These are phyloP conservation scores for Dichotomocladium elegans DNA, from an alignment of 371 early-diverging fungal genomes.

Conservation along the genomic window DNA sequence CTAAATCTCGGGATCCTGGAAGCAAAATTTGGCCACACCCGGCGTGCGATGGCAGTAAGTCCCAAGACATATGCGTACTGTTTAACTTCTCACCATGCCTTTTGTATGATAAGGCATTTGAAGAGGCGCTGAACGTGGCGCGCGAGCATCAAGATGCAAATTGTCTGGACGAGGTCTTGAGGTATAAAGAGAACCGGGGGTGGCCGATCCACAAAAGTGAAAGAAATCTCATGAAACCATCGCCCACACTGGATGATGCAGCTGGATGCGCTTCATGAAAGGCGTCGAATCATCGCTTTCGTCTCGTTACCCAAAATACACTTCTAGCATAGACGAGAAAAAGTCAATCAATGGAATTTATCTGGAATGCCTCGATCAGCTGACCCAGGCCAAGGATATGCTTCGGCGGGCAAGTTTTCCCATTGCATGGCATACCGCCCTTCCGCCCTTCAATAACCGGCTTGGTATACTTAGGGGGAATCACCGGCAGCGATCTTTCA, in stretches of 20 bases:
- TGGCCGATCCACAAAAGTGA: too few species aligned
- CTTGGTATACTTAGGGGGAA: slow-evolving; percentile 18
- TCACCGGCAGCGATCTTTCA: slow-evolving; percentile 16
- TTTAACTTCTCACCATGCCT: neutral
- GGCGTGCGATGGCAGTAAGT: slow-evolving; percentile 25
- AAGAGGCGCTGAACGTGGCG: slow-evolving; percentile 34
- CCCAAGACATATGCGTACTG: neutral
- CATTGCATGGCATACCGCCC: neutral
- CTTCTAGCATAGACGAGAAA: neutral
- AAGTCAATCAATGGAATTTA: slow-evolving; percentile 10
- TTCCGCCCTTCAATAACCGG: too few species aligned
- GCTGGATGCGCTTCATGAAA: slow-evolving; percentile 13
- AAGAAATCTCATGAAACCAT: neutral
- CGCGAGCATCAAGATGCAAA: slow-evolving; percentile 27
- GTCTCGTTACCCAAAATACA: slow-evolving; percentile 1
- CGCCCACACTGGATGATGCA: neutral
- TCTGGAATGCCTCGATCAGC: slow-evolving; percentile 8
- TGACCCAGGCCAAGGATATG: slow-evolving; percentile 15
- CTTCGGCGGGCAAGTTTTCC: slow-evolving; percentile 4
- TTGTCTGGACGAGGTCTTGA: slow-evolving; percentile 34
- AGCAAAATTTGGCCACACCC: slow-evolving; percentile 33
- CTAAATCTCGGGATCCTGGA: slow-evolving; percentile 36
- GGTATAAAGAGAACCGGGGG: slow-evolving; percentile 8
- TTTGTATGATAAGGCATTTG: slow-evolving; percentile 14
- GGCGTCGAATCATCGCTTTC: slow-evolving; percentile 1